Evolutionary conservation across 1,139 yeast genomes (phyloP).

Genomic region (Blastobotrys serpentis): DNA sequence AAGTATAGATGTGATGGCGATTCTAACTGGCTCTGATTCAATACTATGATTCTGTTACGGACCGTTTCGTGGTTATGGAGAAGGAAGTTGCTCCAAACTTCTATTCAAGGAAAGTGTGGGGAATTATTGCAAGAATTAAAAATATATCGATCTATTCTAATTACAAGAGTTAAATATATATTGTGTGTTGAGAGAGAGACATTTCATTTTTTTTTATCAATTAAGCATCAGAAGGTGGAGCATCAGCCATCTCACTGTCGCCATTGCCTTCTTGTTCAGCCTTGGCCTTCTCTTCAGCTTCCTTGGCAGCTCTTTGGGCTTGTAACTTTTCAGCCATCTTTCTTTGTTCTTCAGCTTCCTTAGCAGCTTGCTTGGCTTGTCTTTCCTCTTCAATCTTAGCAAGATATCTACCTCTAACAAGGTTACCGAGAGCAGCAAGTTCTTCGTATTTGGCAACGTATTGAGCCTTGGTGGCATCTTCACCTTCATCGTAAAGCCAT

Average conservation of each 20-base stretch:
- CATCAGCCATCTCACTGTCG: constrained; percentile 30
- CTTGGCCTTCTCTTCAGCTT: constrained; percentile 32
- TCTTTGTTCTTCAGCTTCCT: constrained; percentile 79
- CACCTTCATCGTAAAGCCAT: constrained; percentile 98
- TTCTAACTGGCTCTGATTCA: no score
- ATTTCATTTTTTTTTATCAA: no score
- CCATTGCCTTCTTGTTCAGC: constrained; percentile 27
- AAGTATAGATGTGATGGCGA: no score
- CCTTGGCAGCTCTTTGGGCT: constrained; percentile 60
- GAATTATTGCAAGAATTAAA: not conserved
- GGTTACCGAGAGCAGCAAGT: constrained; percentile 89
- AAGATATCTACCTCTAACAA: constrained; percentile 91
- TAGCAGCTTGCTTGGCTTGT: constrained; percentile 81
- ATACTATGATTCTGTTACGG: no score
- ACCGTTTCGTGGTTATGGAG: no score
- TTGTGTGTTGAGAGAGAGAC: not conserved
- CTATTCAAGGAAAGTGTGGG: no score
- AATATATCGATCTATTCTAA: constrained; percentile 1
- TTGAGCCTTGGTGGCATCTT: constrained; percentile 92
- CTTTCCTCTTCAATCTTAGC: constrained; percentile 95
- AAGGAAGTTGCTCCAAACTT: no score
- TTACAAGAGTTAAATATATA: constrained; percentile 8
- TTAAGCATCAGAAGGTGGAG: constrained; percentile 14
- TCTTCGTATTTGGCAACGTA: constrained; percentile 98
- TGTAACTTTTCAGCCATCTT: constrained; percentile 90